Conservation (phyloP, 495 filamentous ascomycete species). For the Trichoderma gamsii region DNA sequence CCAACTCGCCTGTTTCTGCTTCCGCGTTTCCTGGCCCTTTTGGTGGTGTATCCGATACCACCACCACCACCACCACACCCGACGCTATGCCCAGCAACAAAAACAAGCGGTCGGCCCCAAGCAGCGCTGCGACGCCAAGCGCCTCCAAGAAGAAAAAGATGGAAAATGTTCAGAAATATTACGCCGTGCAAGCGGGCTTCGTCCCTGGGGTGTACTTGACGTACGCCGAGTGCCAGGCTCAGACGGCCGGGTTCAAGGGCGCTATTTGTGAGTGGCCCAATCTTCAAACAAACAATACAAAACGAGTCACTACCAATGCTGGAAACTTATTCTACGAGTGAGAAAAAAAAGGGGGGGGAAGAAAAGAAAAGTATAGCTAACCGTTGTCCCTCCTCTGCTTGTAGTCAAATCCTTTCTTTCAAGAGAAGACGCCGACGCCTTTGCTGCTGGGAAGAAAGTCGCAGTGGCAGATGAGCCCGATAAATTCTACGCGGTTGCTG, state of each 20-base stretch:
- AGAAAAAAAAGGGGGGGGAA: no score
- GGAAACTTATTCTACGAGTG: not conserved
- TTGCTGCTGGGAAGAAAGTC: constrained; percentile 57
- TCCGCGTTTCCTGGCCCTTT: not conserved
- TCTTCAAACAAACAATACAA: not conserved
- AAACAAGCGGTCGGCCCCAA: constrained; percentile 11
- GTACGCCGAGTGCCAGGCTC: constrained; percentile 74
- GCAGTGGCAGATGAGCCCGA: constrained; percentile 25
- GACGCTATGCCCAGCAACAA: not conserved
- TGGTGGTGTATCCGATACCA: not conserved
- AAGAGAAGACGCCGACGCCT: constrained; percentile 70
- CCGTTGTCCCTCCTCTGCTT: not conserved
- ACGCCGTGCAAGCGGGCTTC: constrained; percentile 73
- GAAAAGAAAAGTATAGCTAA: not conserved
- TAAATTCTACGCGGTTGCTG: constrained; percentile 81
- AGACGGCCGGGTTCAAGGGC: constrained; percentile 80
- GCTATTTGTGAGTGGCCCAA: constrained; percentile 60
- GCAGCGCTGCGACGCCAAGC: constrained; percentile 16
- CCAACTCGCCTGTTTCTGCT: not conserved
- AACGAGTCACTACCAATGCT: not conserved
- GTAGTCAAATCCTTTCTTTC: constrained; percentile 80
- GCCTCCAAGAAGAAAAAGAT: constrained; percentile 38
- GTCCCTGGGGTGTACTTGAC: constrained; percentile 80
- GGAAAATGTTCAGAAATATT: constrained; percentile 62
- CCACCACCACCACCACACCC: not conserved